Conservation (phyloP, 2,329 filamentous ascomycete genomes). For the Fusarium citri region DNA sequence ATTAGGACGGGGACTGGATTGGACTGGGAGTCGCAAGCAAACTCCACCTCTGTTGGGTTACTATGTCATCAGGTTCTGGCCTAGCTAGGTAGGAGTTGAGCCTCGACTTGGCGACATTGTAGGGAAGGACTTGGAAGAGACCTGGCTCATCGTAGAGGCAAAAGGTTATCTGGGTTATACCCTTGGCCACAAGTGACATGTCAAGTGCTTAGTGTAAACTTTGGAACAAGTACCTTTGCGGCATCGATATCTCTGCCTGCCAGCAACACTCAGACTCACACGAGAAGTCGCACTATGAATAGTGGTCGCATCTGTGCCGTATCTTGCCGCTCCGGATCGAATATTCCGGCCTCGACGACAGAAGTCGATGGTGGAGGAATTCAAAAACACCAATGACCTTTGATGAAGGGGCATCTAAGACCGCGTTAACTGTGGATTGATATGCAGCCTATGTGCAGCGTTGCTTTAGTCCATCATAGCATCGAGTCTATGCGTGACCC, state of each 20-base stretch:
- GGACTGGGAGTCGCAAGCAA: conserved; percentile 6
- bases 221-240: background rate
- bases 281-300: background rate
- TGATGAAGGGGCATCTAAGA: background rate
- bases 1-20: background rate
- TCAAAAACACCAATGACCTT: background rate
- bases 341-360: background rate
- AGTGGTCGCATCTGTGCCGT: background rate
- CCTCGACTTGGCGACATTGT: conserved; percentile 4
- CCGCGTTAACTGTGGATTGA: background rate
- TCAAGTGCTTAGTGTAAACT: conserved; percentile 3
- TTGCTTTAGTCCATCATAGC: background rate
- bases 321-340: background rate
- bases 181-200: background rate
- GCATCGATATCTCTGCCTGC: background rate
- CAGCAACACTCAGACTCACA: background rate
- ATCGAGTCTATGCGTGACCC: background rate
- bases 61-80: background rate
- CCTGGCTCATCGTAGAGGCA: background rate
- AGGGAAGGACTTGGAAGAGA: background rate
- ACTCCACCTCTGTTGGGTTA: background rate
- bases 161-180: background rate
- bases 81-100: conserved; percentile 6
- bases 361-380: background rate
- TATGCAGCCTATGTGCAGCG: background rate